Evolutionary conservation across 2,329 filamentous ascomycete species (phyloP).

Genomic region (Cladosporium sp.): DNA sequence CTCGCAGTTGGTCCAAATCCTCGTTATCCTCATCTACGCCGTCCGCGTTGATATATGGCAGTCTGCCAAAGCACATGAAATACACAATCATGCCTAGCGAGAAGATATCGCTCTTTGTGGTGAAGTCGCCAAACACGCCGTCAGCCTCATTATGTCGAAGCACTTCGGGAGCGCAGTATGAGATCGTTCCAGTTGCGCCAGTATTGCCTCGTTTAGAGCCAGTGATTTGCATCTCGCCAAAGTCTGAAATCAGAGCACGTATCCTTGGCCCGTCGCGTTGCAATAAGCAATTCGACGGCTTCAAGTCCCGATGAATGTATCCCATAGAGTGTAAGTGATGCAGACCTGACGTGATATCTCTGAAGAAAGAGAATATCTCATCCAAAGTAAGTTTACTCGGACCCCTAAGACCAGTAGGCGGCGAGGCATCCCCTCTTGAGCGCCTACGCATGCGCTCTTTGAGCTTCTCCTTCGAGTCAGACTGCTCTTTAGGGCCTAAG

Average conservation of each 20-base stretch:
- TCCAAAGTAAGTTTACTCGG: constrained; percentile 66
- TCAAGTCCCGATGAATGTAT: constrained; percentile 94
- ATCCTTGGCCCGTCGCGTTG: constrained; percentile 65
- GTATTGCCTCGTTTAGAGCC: constrained; percentile 80
- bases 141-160: constrained; percentile 58
- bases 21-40: constrained; percentile 85
- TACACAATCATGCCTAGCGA: constrained; percentile 97
- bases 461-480: constrained; percentile 68
- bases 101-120: constrained; percentile 96
- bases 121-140: constrained; percentile 85
- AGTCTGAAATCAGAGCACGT: constrained; percentile 88
- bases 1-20: constrained; percentile 76
- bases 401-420: constrained; percentile 48
- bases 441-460: constrained; percentile 81
- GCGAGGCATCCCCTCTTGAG: constrained; percentile 71
- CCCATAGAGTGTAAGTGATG: constrained; percentile 85
- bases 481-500: constrained; percentile 63
- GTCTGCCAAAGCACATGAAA: constrained; percentile 88
- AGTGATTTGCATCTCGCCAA: constrained; percentile 89
- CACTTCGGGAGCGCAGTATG: constrained; percentile 95
- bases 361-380: constrained; percentile 95
- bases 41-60: constrained; percentile 83
- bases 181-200: constrained; percentile 91
- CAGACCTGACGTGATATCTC: constrained; percentile 86
- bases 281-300: constrained; percentile 90